Conservation (phyloP, 2,329 filamentous ascomycete genomes). For the Chaetomiaceae sp. region DNA sequence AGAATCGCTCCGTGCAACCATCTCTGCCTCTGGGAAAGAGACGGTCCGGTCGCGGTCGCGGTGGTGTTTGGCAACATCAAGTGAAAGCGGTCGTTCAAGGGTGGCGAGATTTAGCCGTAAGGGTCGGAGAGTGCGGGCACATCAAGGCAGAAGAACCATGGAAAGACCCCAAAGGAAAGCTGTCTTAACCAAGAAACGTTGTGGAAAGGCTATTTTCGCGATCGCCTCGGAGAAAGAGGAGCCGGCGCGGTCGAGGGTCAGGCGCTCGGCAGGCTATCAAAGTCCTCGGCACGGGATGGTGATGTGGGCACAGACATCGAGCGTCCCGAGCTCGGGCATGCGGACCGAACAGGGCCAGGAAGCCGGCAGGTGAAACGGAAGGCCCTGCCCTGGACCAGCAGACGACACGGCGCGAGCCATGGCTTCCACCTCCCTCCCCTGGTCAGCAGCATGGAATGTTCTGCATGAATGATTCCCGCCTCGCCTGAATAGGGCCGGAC, state of each 20-base stretch:
- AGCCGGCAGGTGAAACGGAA: conserved; percentile 3
- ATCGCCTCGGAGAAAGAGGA: background rate
- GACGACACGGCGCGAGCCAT: too few species aligned
- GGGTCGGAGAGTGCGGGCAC: too few species aligned
- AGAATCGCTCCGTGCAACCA: background rate
- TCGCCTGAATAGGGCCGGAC: too few species aligned
- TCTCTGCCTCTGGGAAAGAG: background rate
- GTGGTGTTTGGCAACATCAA: background rate
- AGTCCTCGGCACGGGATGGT: background rate
- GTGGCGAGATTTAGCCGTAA: background rate
- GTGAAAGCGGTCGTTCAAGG: background rate
- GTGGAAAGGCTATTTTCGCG: background rate
- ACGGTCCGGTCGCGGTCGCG: background rate
- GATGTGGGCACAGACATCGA: background rate
- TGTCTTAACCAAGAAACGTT: background rate
- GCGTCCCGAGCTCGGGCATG: conserved; percentile 1
- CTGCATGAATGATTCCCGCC: background rate
- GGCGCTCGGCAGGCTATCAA: background rate
- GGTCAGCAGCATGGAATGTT: background rate
- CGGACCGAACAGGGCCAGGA: conserved; percentile 2
- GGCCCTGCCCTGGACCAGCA: background rate
- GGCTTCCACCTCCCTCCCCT: background rate
- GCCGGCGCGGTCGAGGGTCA: background rate
- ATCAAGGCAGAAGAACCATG: too few species aligned
- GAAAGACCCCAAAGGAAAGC: too few species aligned